Evolutionary conservation across 1,284 basidiomycete species (phyloP).

Genomic region (Leccinum pachyderme): DNA sequence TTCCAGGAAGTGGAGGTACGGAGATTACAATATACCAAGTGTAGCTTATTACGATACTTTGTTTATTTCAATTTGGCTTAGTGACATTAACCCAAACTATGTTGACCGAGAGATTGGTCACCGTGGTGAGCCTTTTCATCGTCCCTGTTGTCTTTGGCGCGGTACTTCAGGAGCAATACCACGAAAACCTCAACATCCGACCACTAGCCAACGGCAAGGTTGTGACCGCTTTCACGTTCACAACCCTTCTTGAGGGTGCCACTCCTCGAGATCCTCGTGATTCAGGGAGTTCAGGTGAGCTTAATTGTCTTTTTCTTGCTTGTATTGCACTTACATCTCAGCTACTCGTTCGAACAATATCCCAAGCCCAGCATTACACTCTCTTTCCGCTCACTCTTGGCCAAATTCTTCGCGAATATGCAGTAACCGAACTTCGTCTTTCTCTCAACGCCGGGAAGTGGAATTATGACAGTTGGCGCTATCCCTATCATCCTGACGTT

Average conservation of each 20-base stretch:
- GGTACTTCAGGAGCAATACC: slow-evolving; percentile 44
- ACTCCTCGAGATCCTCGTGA: slow-evolving; percentile 53
- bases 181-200: slow-evolving; percentile 72
- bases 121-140: slow-evolving; percentile 10
- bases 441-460: slow-evolving; percentile 89
- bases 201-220: slow-evolving; percentile 86
- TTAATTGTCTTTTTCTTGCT: background rate
- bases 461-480: slow-evolving; percentile 86
- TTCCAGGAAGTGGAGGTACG: too few relatives aligned
- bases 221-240: slow-evolving; percentile 82
- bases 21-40: too few relatives aligned
- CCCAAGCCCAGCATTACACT: slow-evolving; percentile 73
- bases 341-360: background rate
- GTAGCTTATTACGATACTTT: too few relatives aligned
- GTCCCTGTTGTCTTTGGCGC: slow-evolving; percentile 3
- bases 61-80: background rate
- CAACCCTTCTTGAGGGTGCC: slow-evolving; percentile 55
- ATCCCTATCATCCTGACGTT: slow-evolving; percentile 74
- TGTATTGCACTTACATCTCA: background rate
- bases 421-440: slow-evolving; percentile 84
- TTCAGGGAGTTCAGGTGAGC: slow-evolving; percentile 45
- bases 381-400: slow-evolving; percentile 85
- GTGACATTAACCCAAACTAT: background rate
- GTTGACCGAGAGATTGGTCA: slow-evolving; percentile 8
- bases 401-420: slow-evolving; percentile 82